Evolutionary conservation across 148 eudicot genomes (phyloP).

Genomic region (Rhododendron simsii): DNA sequence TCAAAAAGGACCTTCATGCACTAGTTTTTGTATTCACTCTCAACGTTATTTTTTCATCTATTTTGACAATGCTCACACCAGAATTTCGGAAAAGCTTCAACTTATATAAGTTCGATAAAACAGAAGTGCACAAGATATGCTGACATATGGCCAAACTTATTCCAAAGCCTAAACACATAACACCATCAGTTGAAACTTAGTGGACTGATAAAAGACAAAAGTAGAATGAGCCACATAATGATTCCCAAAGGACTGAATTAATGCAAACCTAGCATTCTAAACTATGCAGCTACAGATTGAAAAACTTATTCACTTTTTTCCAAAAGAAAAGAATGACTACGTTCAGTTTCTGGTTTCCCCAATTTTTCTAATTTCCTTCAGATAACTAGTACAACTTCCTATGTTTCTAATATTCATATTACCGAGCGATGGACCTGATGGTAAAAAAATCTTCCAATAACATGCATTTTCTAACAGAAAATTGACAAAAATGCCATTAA

Average conservation of each 20-base stretch:
- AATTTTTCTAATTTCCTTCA: not conserved
- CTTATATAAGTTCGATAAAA: not conserved
- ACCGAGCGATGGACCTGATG: not conserved
- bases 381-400: not conserved
- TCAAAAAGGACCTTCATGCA: not conserved
- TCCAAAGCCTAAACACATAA: not conserved
- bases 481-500: not conserved
- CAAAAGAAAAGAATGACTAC: not conserved
- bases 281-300: not conserved
- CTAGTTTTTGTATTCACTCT: not conserved
- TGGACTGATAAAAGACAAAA: not conserved
- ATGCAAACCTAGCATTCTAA: not conserved
- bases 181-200: not conserved
- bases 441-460: not conserved
- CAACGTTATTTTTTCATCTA: not conserved
- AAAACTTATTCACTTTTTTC: not conserved
- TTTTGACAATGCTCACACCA: not conserved
- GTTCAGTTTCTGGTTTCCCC: not conserved
- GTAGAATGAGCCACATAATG: not conserved
- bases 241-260: not conserved
- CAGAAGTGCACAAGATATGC: not conserved
- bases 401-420: not conserved
- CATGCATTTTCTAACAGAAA: not conserved
- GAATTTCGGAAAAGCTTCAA: not conserved
- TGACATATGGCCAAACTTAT: not conserved